A percentile compares a stretch with the other conserved stretches of the same genome.
Evolutionary conservation across 2,329 filamentous ascomycete genomes (phyloP).

Genomic region (Colletotrichum graminicola): DNA sequence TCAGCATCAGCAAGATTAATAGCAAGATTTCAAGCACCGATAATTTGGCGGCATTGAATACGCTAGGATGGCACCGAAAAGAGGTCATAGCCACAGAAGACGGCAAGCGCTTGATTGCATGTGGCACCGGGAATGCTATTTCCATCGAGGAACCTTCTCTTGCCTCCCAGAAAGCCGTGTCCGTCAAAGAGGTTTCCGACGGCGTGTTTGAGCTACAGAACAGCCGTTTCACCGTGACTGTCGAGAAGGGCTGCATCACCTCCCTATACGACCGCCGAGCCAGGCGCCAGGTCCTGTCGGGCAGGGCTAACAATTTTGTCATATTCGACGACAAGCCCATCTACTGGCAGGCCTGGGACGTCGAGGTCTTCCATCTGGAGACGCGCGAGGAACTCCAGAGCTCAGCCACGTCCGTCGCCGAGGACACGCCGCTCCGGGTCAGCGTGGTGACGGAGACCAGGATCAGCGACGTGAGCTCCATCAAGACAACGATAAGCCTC

Average conservation of each 20-base stretch:
- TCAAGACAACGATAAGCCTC: slow-evolving; percentile 74
- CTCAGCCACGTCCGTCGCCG: slow-evolving; percentile 63
- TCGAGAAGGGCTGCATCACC: slow-evolving; percentile 70
- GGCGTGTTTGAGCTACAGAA: slow-evolving; percentile 70
- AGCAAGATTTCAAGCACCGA: slow-evolving; percentile 68
- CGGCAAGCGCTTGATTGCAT: slow-evolving; percentile 42
- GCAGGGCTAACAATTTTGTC: slow-evolving; percentile 74
- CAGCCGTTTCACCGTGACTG: slow-evolving; percentile 63
- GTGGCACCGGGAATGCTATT: slow-evolving; percentile 46
- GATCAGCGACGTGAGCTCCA: slow-evolving; percentile 74
- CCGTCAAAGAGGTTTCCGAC: slow-evolving; percentile 60
- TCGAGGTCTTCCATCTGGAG: slow-evolving; percentile 75
- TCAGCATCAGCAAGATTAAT: neutral
- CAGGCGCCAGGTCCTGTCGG: slow-evolving; percentile 68
- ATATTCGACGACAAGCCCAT: slow-evolving; percentile 78
- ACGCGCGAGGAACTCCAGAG: slow-evolving; percentile 70
- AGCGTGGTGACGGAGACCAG: slow-evolving; percentile 71
- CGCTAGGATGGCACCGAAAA: slow-evolving; percentile 69
- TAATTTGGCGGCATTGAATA: slow-evolving; percentile 71
- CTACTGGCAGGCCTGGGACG: slow-evolving; percentile 80
- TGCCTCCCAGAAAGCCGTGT: neutral
- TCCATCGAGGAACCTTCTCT: slow-evolving; percentile 43
- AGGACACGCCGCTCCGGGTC: slow-evolving; percentile 64
- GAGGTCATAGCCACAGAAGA: slow-evolving; percentile 61
- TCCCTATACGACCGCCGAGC: slow-evolving; percentile 70